These are phyloP conservation scores for Thalassiosira ordinaria DNA, from an alignment of 352 stramenopile species.

Conservation along the genomic window DNA sequence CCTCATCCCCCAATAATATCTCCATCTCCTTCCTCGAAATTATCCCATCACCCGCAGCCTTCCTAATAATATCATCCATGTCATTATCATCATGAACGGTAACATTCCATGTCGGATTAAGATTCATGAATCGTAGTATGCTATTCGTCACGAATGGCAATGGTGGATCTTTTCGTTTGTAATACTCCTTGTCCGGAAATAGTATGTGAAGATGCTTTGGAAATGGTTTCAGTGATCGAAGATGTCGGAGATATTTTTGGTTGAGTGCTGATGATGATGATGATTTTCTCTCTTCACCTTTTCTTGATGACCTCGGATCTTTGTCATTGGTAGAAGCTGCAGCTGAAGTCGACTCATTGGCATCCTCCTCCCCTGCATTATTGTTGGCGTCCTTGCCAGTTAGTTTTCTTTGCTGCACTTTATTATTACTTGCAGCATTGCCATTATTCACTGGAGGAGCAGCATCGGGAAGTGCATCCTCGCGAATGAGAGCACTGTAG, in stretches of 20 bases:
- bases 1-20: conserved; percentile 29
- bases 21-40: conserved; percentile 33
- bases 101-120: conserved; percentile 32
- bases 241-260: conserved; percentile 19
- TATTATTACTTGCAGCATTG: neutral
- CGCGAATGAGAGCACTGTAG: neutral
- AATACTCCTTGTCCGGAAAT: conserved; percentile 27
- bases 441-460: too few species aligned
- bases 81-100: conserved; percentile 30
- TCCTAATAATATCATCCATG: conserved; percentile 27
- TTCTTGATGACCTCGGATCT: too few species aligned
- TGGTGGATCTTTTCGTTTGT: neutral
- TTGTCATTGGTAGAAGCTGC: too few species aligned
- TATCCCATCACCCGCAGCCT: conserved; percentile 13
- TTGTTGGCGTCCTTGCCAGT: neutral
- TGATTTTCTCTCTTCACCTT: neutral
- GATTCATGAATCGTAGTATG: conserved; percentile 28
- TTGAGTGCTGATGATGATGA: neutral
- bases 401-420: neutral
- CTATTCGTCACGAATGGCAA: conserved; percentile 24
- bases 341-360: too few species aligned
- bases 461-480: neutral
- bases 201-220: conserved; percentile 26
- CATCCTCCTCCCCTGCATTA: neutral
- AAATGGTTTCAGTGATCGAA: conserved; percentile 14